Evolutionary conservation across 257 asterid species (phyloP).

Genomic region (Ocimum tenuiflorum): DNA sequence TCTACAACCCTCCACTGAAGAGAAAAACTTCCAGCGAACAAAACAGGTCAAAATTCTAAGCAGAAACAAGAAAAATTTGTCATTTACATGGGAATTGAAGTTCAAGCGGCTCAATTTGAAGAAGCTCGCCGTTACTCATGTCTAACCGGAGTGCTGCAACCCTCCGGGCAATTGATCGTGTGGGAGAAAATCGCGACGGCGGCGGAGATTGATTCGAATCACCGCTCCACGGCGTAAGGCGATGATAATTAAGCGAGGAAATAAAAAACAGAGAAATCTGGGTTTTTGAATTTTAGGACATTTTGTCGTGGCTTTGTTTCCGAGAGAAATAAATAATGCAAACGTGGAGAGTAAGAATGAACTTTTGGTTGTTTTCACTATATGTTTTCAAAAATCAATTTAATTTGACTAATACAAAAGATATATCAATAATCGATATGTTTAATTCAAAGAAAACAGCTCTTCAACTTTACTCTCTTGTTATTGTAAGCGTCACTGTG

Average conservation of each 20-base stretch:
- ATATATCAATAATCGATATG: too few species aligned
- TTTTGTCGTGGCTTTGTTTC: not conserved
- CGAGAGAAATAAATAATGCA: conserved; percentile 15
- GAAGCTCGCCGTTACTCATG: conserved; percentile 58
- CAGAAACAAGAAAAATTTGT: not conserved
- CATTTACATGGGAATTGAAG: conserved; percentile 65
- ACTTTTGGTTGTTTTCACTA: conserved; percentile 1
- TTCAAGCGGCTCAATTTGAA: conserved; percentile 68
- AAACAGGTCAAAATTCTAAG: not conserved
- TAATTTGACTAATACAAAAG: too few species aligned
- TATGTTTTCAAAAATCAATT: not conserved
- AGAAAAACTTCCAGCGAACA: conserved; percentile 3
- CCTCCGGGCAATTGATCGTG: conserved; percentile 21
- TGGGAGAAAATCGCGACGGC: conserved; percentile 10
- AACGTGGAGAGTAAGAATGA: conserved; percentile 21
- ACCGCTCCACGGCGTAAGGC: conserved; percentile 13
- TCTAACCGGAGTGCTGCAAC: conserved; percentile 28
- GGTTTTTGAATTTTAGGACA: conserved; percentile 19
- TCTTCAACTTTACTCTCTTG: too few species aligned
- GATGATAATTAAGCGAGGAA: conserved; percentile 9
- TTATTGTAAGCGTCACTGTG: too few species aligned
- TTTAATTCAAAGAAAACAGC: too few species aligned
- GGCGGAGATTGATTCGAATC: conserved; percentile 8
- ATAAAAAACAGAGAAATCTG: conserved; percentile 29
- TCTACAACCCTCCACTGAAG: not conserved